These are phyloP conservation scores for Scedosporium apiospermum DNA, from an alignment of 2,329 filamentous ascomycete genomes.

Conservation along the genomic window DNA sequence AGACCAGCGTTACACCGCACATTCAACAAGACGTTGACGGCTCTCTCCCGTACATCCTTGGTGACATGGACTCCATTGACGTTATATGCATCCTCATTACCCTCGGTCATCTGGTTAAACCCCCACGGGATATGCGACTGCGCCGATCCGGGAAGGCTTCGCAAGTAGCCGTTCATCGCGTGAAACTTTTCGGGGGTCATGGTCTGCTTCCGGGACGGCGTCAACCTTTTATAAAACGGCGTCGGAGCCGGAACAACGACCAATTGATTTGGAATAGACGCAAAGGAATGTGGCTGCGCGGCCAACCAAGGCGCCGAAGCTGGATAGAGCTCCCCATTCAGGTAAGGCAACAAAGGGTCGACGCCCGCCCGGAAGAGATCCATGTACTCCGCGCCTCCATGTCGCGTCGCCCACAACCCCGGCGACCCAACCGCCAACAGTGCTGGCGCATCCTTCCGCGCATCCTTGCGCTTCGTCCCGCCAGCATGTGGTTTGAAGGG, in stretches of 20 bases:
- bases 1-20: slow-evolving; percentile 38
- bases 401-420: slow-evolving; percentile 45
- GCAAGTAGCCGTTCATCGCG: slow-evolving; percentile 43
- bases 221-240: slow-evolving; percentile 33
- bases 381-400: slow-evolving; percentile 35
- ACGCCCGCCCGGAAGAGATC: slow-evolving; percentile 35
- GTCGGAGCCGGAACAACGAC: slow-evolving; percentile 33
- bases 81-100: slow-evolving; percentile 20
- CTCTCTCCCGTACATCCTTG: slow-evolving; percentile 28
- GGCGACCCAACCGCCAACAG: slow-evolving; percentile 42
- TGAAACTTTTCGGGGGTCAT: slow-evolving; percentile 38
- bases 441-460: slow-evolving; percentile 21
- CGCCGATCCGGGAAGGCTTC: slow-evolving; percentile 27
- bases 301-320: slow-evolving; percentile 3
- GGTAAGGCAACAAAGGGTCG: slow-evolving; percentile 30
- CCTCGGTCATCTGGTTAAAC: slow-evolving; percentile 39
- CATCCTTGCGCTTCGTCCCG: slow-evolving; percentile 11
- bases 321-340: slow-evolving; percentile 12
- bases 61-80: slow-evolving; percentile 36
- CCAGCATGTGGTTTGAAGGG: slow-evolving; percentile 19
- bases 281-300: background rate
- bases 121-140: slow-evolving; percentile 37
- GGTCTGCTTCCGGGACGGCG: slow-evolving; percentile 26
- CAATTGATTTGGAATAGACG: slow-evolving; percentile 13
- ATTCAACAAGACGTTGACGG: slow-evolving; percentile 42